A percentile compares a stretch with the other conserved stretches of the same genome.
These are phyloP conservation scores for Oehlia diaphana DNA, from an alignment of 192 early-diverging fungal species.

Conservation along the genomic window DNA sequence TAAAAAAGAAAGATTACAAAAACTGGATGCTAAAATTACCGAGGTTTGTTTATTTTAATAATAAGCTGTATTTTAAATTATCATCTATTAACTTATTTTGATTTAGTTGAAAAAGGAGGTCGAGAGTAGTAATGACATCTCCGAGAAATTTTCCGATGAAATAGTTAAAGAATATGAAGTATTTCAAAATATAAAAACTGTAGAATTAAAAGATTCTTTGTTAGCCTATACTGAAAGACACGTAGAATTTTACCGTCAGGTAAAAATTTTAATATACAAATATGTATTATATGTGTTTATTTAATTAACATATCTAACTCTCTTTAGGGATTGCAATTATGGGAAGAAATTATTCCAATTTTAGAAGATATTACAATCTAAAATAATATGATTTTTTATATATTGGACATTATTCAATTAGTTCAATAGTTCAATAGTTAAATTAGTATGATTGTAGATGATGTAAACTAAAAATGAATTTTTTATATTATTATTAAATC, in stretches of 20 bases:
- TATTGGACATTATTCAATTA: not conserved
- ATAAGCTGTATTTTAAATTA: no score
- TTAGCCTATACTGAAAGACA: conserved; percentile 76
- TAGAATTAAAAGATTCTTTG: conserved; percentile 78
- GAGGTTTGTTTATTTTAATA: conserved; percentile 50
- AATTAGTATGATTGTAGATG: not conserved
- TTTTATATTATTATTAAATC: not conserved
- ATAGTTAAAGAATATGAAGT: conserved; percentile 82
- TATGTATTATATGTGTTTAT: not conserved
- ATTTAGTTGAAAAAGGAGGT: conserved; percentile 80
- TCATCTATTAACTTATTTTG: conserved; percentile 14
- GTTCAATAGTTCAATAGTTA: not conserved
- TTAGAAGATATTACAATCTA: conserved; percentile 65
- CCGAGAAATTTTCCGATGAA: conserved; percentile 74
- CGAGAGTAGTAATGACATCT: conserved; percentile 69
- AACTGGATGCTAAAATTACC: conserved; percentile 65
- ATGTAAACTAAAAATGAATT: not conserved
- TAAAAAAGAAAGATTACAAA: conserved; percentile 76
- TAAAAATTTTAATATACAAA: conserved; percentile 30
- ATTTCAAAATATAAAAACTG: conserved; percentile 76
- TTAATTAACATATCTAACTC: not conserved
- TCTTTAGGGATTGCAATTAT: conserved; percentile 58
- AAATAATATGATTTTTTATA: not conserved
- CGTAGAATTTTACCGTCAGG: conserved; percentile 81
- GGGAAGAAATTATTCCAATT: conserved; percentile 84